A percentile compares a stretch with the other conserved stretches of the same genome.
phyloP scores from a whole-genome alignment of 805 yeast species.

The Lipomyces japonicus region DNA sequence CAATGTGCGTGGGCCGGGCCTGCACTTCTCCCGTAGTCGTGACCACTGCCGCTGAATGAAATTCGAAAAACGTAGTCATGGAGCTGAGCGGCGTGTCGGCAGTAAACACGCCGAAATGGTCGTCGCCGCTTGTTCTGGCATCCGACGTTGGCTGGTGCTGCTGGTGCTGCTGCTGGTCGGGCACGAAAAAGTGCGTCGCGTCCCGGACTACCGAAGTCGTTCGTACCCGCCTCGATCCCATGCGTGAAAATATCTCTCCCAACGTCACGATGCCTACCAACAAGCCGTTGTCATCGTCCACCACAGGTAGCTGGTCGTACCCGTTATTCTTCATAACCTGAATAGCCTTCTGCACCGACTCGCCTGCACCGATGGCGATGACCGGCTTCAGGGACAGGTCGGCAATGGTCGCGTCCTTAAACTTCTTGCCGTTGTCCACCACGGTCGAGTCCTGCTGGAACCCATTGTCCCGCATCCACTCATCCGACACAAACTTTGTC shows the following conservation, averaged over 20 bases:
- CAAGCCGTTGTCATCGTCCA: constrained; percentile 50
- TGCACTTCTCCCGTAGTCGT: constrained; percentile 50
- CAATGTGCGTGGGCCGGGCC: constrained; percentile 72
- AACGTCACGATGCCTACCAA: constrained; percentile 73
- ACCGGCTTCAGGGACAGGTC: constrained; percentile 77
- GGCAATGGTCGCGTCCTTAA: constrained; percentile 55
- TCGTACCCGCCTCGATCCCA: constrained; percentile 59
- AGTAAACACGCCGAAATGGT: constrained; percentile 60
- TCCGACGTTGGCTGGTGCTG: constrained; percentile 11
- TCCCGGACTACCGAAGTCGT: constrained; percentile 53
- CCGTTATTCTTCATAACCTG: constrained; percentile 68
- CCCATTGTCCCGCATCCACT: constrained; percentile 80
- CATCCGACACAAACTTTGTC: constrained; percentile 84
- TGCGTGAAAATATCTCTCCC: constrained; percentile 62
- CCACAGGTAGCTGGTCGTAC: constrained; percentile 81
- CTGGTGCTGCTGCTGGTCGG: constrained; percentile 56
- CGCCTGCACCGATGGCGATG: constrained; percentile 61
- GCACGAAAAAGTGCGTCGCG: constrained; percentile 64
- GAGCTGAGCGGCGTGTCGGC: constrained; percentile 61
- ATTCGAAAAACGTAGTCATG: constrained; percentile 76
- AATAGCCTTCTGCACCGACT: constrained; percentile 61
- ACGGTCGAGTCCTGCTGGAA: constrained; percentile 37
- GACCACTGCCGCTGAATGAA: constrained; percentile 76
- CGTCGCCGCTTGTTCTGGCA: constrained; percentile 18
- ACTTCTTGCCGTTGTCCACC: constrained; percentile 31